These are phyloP conservation scores for Skeletonema potamos DNA, from an alignment of 108 stramenopile species.

Conservation along the genomic window DNA sequence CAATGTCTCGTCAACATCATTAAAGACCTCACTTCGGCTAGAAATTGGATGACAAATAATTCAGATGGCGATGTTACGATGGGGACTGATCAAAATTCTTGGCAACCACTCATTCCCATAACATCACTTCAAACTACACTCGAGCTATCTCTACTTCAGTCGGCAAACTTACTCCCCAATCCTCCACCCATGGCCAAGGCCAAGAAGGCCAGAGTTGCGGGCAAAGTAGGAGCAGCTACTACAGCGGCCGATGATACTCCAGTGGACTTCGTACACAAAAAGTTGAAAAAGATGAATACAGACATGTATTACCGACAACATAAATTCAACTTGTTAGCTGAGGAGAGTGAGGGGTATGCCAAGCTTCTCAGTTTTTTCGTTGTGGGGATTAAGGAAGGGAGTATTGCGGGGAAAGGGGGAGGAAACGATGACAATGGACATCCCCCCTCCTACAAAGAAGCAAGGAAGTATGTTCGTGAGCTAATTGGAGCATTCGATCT, in stretches of 20 bases:
- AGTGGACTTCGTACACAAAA: slow-evolving; percentile 30
- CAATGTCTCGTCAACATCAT: slow-evolving; percentile 10
- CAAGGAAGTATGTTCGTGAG: slow-evolving; percentile 14
- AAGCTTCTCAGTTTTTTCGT: slow-evolving; percentile 63
- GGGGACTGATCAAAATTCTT: background rate
- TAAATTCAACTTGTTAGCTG: slow-evolving; percentile 90
- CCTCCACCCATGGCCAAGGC: slow-evolving; percentile 7
- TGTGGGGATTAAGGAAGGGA: background rate
- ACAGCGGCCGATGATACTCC: slow-evolving; percentile 3
- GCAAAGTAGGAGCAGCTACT: background rate
- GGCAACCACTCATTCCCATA: slow-evolving; percentile 28
- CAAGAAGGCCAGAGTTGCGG: background rate
- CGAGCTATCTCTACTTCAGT: slow-evolving; percentile 26
- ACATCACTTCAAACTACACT: slow-evolving; percentile 23
- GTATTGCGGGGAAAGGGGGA: background rate
- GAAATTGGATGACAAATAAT: background rate
- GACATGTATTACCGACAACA: slow-evolving; percentile 86
- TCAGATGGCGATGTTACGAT: background rate
- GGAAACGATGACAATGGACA: background rate
- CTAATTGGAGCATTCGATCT: slow-evolving; percentile 93
- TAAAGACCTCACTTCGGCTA: background rate
- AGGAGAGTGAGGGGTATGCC: slow-evolving; percentile 95
- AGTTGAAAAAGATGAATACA: slow-evolving; percentile 81
- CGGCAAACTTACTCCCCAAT: slow-evolving; percentile 22
- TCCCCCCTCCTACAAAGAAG: background rate